Conservation (phyloP, 2,329 filamentous ascomycete genomes). For the Penicillium sclerotiorum region DNA sequence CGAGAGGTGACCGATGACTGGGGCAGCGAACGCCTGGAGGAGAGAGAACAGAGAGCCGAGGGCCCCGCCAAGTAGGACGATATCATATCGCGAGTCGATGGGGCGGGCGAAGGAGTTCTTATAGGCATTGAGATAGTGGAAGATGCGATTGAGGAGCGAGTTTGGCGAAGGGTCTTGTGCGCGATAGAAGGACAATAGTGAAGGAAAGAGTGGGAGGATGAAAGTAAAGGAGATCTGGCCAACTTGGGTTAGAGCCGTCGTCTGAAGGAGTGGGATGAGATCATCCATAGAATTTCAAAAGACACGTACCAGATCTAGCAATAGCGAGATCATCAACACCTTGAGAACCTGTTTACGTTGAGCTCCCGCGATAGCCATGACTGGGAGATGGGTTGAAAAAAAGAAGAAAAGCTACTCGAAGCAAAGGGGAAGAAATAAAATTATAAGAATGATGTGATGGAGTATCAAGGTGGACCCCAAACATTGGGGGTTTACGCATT, state of each 20-base stretch:
- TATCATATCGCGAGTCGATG: conserved; percentile 96
- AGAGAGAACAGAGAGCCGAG: conserved; percentile 92
- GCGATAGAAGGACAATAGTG: conserved; percentile 94
- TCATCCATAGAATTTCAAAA: conserved; percentile 28
- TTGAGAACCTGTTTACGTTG: conserved; percentile 78
- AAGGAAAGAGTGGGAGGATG: conserved; percentile 93
- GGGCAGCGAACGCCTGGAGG: conserved; percentile 88
- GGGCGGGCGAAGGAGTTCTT: conserved; percentile 89
- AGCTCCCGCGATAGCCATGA: conserved; percentile 43
- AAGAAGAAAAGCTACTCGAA: not conserved
- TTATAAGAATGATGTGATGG: not conserved
- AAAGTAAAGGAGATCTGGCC: conserved; percentile 94
- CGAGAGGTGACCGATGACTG: conserved; percentile 84
- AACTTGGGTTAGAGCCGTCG: not conserved
- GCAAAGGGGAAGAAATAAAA: not conserved
- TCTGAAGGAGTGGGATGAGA: not conserved
- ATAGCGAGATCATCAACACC: conserved; percentile 84
- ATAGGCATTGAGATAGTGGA: conserved; percentile 87
- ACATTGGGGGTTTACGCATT: not conserved
- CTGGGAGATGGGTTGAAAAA: not conserved
- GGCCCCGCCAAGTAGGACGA: conserved; percentile 90
- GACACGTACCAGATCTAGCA: conserved; percentile 78
- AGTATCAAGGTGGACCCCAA: not conserved
- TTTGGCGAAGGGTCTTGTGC: conserved; percentile 67
- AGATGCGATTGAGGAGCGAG: conserved; percentile 76